These are phyloP conservation scores for Pharnaceum exiguum DNA, from an alignment of 148 eudicot species.

Conservation along the genomic window DNA sequence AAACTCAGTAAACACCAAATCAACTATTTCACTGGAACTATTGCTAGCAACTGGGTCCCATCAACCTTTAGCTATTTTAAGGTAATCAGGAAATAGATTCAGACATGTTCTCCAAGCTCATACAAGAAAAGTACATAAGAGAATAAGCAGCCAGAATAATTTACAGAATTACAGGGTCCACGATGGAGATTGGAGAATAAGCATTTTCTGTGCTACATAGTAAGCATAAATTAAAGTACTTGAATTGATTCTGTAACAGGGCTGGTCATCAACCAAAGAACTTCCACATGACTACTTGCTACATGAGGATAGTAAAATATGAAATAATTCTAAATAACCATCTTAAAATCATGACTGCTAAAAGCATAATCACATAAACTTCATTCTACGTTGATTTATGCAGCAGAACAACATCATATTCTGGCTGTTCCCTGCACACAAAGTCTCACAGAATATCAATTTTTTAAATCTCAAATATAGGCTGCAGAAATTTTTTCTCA, in stretches of 20 bases:
- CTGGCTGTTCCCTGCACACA: no score
- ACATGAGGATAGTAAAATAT: no score
- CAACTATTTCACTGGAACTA: neutral
- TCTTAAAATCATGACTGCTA: no score
- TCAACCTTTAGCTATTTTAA: conserved; percentile 14
- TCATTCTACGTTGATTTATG: no score
- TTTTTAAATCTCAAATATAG: no score
- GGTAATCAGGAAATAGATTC: conserved; percentile 6
- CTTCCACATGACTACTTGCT: no score
- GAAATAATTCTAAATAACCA: no score
- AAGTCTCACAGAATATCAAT: no score
- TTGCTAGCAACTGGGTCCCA: neutral
- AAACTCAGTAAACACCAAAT: neutral
- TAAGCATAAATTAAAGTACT: conserved; percentile 28
- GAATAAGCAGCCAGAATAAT: conserved; percentile 13
- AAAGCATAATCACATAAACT: no score
- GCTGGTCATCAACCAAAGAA: conserved; percentile 1
- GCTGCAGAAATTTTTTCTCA: no score
- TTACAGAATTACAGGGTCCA: conserved; percentile 20
- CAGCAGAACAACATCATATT: no score
- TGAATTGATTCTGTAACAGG: conserved; percentile 14
- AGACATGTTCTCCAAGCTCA: conserved; percentile 1
- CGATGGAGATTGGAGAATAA: conserved; percentile 20
- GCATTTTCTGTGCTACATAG: conserved; percentile 16
- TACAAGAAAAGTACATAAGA: neutral